These are phyloP conservation scores for Rhynchosporium secalis DNA, from an alignment of 2,329 filamentous ascomycete species.

Conservation along the genomic window DNA sequence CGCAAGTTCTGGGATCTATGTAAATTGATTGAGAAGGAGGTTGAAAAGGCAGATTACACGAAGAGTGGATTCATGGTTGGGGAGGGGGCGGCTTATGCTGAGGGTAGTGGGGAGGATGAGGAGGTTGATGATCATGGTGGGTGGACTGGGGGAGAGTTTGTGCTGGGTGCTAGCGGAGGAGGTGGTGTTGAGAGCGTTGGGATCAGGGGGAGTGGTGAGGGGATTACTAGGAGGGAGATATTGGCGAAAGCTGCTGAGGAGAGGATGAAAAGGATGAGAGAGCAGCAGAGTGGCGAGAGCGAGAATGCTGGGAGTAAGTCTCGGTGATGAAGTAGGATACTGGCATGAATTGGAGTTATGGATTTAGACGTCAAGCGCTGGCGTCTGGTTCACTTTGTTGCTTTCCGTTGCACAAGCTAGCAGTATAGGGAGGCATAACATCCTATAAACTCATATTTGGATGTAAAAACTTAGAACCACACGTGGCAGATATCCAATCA, in stretches of 20 bases:
- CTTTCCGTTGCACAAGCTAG: no score
- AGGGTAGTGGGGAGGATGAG: constrained; percentile 42
- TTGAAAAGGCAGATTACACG: constrained; percentile 77
- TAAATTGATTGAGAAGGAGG: constrained; percentile 83
- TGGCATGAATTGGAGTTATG: no score
- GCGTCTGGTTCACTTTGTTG: no score
- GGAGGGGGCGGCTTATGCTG: constrained; percentile 57
- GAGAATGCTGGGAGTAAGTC: constrained; percentile 3
- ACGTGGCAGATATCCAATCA: no score
- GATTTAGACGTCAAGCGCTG: no score
- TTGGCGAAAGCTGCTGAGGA: constrained; percentile 74
- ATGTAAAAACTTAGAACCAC: no score
- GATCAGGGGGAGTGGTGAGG: constrained; percentile 33
- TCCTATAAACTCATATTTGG: no score
- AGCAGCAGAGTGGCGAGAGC: constrained; percentile 26
- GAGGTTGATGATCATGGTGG: constrained; percentile 68
- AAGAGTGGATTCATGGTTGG: constrained; percentile 65
- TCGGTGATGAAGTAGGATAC: no score
- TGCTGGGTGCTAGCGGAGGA: constrained; percentile 58
- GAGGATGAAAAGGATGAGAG: constrained; percentile 37
- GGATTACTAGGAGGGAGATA: constrained; percentile 70
- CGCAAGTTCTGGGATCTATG: constrained; percentile 87
- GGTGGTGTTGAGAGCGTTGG: constrained; percentile 43
- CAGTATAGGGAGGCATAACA: no score
- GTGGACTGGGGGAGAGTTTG: constrained; percentile 78